Conservation (phyloP, 179 eudicot genomes). For the Silene noctiflora region DNA sequence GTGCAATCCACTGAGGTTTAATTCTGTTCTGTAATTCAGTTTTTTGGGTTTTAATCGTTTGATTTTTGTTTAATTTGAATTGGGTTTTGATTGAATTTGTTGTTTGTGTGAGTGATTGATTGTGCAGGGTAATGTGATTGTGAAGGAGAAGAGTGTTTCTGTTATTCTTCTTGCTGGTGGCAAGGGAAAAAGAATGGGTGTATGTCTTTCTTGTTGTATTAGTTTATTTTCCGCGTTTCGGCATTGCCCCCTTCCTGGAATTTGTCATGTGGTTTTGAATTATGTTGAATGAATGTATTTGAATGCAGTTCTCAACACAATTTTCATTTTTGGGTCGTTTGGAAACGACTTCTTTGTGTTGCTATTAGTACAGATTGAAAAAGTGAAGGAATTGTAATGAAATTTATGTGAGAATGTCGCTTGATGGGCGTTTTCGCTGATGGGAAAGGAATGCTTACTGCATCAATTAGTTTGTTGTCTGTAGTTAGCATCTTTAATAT, state of each 20-base stretch:
- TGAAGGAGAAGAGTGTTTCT: slow-evolving; percentile 82
- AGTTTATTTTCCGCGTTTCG: not conserved
- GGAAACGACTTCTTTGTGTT: not conserved
- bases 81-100: slow-evolving; percentile 8
- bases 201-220: slow-evolving; percentile 33
- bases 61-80: not conserved
- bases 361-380: not conserved
- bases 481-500: too few relatives aligned
- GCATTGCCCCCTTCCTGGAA: not conserved
- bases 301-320: not conserved
- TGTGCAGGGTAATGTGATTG: slow-evolving; percentile 46
- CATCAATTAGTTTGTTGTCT: too few relatives aligned
- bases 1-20: slow-evolving; percentile 29
- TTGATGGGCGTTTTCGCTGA: not conserved
- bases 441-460: too few relatives aligned
- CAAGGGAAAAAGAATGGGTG: slow-evolving; percentile 92
- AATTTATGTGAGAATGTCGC: not conserved
- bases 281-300: not conserved
- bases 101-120: not conserved
- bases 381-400: not conserved
- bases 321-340: not conserved
- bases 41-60: not conserved
- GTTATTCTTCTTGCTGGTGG: slow-evolving; percentile 97
- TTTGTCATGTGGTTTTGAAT: not conserved
- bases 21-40: not conserved